Conservation (phyloP, 306 rosid genomes). For the Inga leiocalycina region DNA sequence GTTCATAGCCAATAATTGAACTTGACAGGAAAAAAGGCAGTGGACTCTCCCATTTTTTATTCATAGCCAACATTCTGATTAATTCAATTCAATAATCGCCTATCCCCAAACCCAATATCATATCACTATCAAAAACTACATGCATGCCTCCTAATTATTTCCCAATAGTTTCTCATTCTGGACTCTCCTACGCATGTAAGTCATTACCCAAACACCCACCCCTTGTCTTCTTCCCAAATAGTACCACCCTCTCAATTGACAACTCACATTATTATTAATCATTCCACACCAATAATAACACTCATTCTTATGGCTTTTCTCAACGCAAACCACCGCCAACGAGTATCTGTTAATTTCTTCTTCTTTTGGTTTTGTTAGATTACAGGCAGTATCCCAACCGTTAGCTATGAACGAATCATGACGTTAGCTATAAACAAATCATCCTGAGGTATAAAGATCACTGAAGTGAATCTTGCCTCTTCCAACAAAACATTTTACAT, state of each 20-base stretch:
- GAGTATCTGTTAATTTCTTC: not conserved
- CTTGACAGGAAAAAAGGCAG: too few species aligned
- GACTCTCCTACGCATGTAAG: constrained; percentile 21
- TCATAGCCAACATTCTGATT: not conserved
- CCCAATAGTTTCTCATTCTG: not conserved
- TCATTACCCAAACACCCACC: constrained; percentile 29
- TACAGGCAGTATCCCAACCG: too few species aligned
- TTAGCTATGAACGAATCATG: too few species aligned
- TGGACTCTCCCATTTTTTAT: too few species aligned
- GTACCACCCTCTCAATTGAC: not conserved
- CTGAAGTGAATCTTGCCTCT: too few species aligned
- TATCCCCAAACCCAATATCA: not conserved
- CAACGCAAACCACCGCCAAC: constrained; percentile 9
- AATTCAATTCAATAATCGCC: not conserved
- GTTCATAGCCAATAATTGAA: not conserved
- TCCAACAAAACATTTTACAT: too few species aligned
- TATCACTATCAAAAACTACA: not conserved
- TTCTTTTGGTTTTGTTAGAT: too few species aligned
- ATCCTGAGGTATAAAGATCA: too few species aligned
- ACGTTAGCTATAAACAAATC: too few species aligned
- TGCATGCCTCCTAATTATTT: not conserved
- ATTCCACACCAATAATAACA: not conserved
- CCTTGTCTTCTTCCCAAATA: constrained; percentile 4
- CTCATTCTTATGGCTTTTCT: not conserved
- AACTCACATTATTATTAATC: not conserved